Conservation (phyloP, 2,329 filamentous ascomycete species). For the Pseudogymnoascus sp. region DNA sequence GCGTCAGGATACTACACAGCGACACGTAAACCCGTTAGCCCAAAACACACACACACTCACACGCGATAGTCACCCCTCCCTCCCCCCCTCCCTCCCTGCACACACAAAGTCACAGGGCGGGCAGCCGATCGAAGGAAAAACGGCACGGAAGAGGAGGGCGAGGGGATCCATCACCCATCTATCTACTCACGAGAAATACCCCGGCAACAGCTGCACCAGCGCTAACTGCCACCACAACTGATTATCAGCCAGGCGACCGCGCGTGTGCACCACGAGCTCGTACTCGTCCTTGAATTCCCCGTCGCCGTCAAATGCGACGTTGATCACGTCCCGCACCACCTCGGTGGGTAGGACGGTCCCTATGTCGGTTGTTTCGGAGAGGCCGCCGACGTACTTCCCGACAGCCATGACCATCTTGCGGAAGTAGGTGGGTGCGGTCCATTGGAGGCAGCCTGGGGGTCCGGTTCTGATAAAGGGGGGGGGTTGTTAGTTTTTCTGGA, state of each 20-base stretch:
- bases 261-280: neutral
- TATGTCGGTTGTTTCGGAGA: neutral
- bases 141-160: neutral
- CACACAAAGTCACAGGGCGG: no score
- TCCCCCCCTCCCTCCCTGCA: no score
- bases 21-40: no score
- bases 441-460: neutral
- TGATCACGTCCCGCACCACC: neutral
- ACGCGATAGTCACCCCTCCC: no score
- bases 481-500: neutral
- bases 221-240: neutral
- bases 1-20: no score
- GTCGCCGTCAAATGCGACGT: neutral
- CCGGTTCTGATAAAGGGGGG: neutral
- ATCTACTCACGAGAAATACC: neutral
- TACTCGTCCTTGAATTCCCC: neutral
- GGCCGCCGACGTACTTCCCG: fast-evolving
- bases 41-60: no score
- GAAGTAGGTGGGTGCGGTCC: neutral
- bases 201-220: neutral
- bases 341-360: neutral
- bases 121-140: no score
- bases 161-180: neutral
- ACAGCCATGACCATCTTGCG: neutral
- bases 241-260: neutral